Conservation (phyloP, 495 filamentous ascomycete genomes). For the Astrothelium macrocarpum region DNA sequence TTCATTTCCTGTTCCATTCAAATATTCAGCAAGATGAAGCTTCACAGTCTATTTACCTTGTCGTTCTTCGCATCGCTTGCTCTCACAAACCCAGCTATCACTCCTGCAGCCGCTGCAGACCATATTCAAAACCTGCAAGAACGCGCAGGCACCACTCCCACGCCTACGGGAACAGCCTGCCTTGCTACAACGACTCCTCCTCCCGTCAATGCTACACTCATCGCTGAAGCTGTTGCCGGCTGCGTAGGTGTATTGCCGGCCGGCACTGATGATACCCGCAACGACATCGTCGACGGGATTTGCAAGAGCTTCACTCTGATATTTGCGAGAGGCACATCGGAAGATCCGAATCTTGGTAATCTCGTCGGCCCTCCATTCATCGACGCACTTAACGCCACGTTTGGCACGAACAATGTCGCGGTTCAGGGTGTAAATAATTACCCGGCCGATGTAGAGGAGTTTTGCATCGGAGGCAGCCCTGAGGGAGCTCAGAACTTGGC, state of each 20-base stretch:
- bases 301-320: slow-evolving; percentile 15
- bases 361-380: slow-evolving; percentile 15
- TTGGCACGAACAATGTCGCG: slow-evolving; percentile 10
- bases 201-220: not conserved
- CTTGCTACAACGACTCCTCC: not conserved
- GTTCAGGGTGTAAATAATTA: slow-evolving; percentile 18
- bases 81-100: slow-evolving; percentile 8
- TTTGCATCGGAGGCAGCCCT: slow-evolving; percentile 10
- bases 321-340: slow-evolving; percentile 17
- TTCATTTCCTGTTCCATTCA: slow-evolving; percentile 1
- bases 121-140: not conserved
- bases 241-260: not conserved
- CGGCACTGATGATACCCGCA: slow-evolving; percentile 8
- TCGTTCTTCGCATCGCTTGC: slow-evolving; percentile 4
- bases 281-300: slow-evolving; percentile 12
- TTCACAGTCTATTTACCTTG: not conserved
- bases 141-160: slow-evolving; percentile 1
- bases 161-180: slow-evolving; percentile 1
- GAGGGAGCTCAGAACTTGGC: slow-evolving; percentile 7
- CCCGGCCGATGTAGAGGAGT: slow-evolving; percentile 4
- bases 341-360: slow-evolving; percentile 13
- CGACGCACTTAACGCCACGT: slow-evolving; percentile 1
- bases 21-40: not conserved
- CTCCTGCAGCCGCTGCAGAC: slow-evolving; percentile 1
- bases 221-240: not conserved